Percentiles rank a stretch among this genome's conserved stretches.
phyloP scores from a whole-genome alignment of 306 rosid species.

The Cicer yamashitae region DNA sequence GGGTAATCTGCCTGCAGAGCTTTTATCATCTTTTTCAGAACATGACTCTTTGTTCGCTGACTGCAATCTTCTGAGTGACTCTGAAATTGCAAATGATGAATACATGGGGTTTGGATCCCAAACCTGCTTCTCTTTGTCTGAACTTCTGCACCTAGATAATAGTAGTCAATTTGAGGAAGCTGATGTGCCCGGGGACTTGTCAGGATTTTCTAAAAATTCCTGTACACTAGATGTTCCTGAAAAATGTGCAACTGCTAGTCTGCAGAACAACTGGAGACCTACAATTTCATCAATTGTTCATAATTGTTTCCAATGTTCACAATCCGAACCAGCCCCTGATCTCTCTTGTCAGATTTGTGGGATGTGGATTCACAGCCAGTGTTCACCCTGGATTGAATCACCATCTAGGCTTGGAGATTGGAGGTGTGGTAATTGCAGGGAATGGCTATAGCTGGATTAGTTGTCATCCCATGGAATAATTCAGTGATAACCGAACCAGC shows the following conservation, averaged over 20 bases:
- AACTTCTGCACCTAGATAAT: slow-evolving; percentile 18
- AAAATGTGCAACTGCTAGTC: slow-evolving; percentile 12
- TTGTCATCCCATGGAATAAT: neutral
- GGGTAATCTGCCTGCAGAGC: slow-evolving; percentile 41
- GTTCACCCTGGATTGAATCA: slow-evolving; percentile 49
- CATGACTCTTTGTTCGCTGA: neutral
- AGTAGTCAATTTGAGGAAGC: slow-evolving; percentile 26
- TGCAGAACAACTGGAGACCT: slow-evolving; percentile 16
- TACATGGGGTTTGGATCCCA: slow-evolving; percentile 10
- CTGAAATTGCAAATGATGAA: slow-evolving; percentile 16
- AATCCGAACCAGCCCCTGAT: slow-evolving; percentile 39
- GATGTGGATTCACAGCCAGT: slow-evolving; percentile 40
- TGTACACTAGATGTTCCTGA: slow-evolving; percentile 16
- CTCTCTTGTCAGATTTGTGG: slow-evolving; percentile 38
- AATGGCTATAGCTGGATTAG: slow-evolving; percentile 35
- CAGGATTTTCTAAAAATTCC: slow-evolving; percentile 29
- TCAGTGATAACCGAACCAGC: neutral
- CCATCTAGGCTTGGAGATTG: slow-evolving; percentile 29
- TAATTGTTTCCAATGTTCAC: slow-evolving; percentile 35
- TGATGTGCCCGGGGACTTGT: neutral
- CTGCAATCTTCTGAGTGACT: slow-evolving; percentile 7
- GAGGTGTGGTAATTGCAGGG: slow-evolving; percentile 48
- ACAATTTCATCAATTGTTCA: slow-evolving; percentile 28
- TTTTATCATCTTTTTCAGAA: slow-evolving; percentile 41
- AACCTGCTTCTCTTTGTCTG: slow-evolving; percentile 26